A percentile compares a stretch with the other conserved stretches of the same genome.
phyloP scores from a whole-genome alignment of 495 filamentous ascomycete genomes.

The Physcia stellaris region DNA sequence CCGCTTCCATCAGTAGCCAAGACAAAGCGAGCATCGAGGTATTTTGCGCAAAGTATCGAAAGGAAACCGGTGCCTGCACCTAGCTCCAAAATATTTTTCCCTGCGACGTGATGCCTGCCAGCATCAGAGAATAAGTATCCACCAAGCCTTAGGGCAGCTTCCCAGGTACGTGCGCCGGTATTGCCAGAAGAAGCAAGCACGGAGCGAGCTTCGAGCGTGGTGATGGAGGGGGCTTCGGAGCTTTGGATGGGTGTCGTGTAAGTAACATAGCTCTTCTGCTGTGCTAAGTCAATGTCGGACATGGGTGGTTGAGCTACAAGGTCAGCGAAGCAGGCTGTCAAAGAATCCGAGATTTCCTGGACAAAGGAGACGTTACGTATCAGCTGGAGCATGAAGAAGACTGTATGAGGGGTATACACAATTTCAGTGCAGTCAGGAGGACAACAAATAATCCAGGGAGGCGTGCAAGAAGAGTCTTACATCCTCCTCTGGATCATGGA shows the following conservation, averaged over 20 bases:
- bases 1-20: slow-evolving; percentile 72
- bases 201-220: slow-evolving; percentile 55
- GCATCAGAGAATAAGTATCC: slow-evolving; percentile 45
- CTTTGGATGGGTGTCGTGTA: slow-evolving; percentile 40
- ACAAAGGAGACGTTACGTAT: too few species aligned
- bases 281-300: slow-evolving; percentile 45
- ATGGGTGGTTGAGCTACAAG: slow-evolving; percentile 46
- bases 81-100: slow-evolving; percentile 64
- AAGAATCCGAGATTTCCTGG: slow-evolving; percentile 64
- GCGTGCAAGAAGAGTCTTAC: slow-evolving; percentile 36
- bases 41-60: slow-evolving; percentile 64
- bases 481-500: slow-evolving; percentile 69
- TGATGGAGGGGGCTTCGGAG: slow-evolving; percentile 25
- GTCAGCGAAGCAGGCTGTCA: slow-evolving; percentile 45
- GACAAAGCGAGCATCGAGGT: slow-evolving; percentile 48
- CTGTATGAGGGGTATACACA: too few species aligned
- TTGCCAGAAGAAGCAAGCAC: slow-evolving; percentile 64
- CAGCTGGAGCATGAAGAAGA: too few species aligned
- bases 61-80: slow-evolving; percentile 83
- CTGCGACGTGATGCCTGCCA: slow-evolving; percentile 30
- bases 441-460: slow-evolving; percentile 2
- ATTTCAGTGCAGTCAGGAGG: not conserved
- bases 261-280: slow-evolving; percentile 62
- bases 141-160: slow-evolving; percentile 76
- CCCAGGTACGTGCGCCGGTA: slow-evolving; percentile 86